These are phyloP conservation scores for Flaveria linearis DNA, from an alignment of 129 eudicot genomes.

Conservation along the genomic window DNA sequence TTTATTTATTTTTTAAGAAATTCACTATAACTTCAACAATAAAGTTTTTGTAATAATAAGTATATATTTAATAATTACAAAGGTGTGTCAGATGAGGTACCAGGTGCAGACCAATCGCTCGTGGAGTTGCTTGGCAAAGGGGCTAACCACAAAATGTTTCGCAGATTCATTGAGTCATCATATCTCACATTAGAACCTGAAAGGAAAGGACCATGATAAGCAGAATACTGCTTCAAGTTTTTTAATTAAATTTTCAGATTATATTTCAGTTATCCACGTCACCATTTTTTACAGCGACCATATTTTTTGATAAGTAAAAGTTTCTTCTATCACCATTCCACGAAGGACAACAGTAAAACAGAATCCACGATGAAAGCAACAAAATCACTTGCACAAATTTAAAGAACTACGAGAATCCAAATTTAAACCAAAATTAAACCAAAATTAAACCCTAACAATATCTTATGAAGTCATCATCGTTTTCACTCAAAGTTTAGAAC, in stretches of 20 bases:
- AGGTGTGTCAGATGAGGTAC: slow-evolving; percentile 44
- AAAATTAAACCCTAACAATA: neutral
- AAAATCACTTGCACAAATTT: neutral
- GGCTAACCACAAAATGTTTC: slow-evolving; percentile 96
- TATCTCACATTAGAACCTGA: slow-evolving; percentile 83
- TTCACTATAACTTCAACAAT: neutral
- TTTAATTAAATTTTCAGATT: neutral
- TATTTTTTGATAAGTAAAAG: neutral
- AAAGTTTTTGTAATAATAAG: neutral
- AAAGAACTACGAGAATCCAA: neutral
- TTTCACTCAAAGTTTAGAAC: neutral
- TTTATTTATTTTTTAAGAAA: neutral
- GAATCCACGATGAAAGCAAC: neutral
- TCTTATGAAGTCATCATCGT: neutral
- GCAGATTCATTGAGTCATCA: slow-evolving; percentile 78
- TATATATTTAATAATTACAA: neutral
- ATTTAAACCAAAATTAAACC: neutral
- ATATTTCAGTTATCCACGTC: neutral
- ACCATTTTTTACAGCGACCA: neutral
- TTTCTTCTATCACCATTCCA: slow-evolving; percentile 6
- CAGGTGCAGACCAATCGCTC: slow-evolving; percentile 78
- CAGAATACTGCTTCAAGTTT: neutral
- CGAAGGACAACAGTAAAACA: neutral
- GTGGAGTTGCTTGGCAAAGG: slow-evolving; percentile 78
- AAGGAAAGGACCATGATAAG: slow-evolving; percentile 15